These are phyloP conservation scores for Herpotrichia juniperi DNA, from an alignment of 2,329 filamentous ascomycete species.

Conservation along the genomic window DNA sequence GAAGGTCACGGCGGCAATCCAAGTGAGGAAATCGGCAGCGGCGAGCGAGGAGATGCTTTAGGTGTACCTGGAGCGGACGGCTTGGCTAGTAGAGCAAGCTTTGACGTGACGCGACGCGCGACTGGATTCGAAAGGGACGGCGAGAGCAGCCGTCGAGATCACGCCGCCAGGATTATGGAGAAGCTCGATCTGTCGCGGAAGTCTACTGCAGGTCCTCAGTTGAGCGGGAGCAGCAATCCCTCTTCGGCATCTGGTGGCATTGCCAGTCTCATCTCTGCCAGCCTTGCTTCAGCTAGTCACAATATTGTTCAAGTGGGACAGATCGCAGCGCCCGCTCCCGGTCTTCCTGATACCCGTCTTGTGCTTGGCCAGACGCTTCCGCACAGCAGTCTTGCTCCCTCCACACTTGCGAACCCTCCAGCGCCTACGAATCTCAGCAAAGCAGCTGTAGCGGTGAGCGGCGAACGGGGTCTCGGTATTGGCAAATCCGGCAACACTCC, in stretches of 20 bases:
- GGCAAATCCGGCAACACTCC: conserved; percentile 73
- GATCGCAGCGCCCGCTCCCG: conserved; percentile 41
- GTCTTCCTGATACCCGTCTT: conserved; percentile 44
- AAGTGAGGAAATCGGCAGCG: conserved; percentile 58
- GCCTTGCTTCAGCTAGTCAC: conserved; percentile 74
- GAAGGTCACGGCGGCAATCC: conserved; percentile 67
- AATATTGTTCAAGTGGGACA: conserved; percentile 73
- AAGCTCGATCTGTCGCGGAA: conserved; percentile 91
- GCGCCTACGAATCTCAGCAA: conserved; percentile 85
- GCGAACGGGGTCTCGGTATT: conserved; percentile 72
- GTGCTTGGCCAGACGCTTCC: conserved; percentile 54
- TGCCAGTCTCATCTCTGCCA: conserved; percentile 83
- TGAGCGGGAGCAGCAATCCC: conserved; percentile 46
- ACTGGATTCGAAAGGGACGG: conserved; percentile 66
- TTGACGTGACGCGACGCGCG: conserved; percentile 68
- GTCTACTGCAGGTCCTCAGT: conserved; percentile 62
- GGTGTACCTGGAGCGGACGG: conserved; percentile 66
- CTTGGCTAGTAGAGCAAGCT: conserved; percentile 68
- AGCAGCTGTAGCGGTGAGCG: conserved; percentile 79
- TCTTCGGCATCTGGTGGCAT: conserved; percentile 68
- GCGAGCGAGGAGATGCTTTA: conserved; percentile 70
- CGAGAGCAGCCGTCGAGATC: conserved; percentile 76
- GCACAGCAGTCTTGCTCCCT: conserved; percentile 74
- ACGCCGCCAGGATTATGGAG: conserved; percentile 87
- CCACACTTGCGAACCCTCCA: conserved; percentile 82